These are phyloP conservation scores for Eucalyptus melliodora DNA, from an alignment of 345 rosid genomes.

Conservation along the genomic window DNA sequence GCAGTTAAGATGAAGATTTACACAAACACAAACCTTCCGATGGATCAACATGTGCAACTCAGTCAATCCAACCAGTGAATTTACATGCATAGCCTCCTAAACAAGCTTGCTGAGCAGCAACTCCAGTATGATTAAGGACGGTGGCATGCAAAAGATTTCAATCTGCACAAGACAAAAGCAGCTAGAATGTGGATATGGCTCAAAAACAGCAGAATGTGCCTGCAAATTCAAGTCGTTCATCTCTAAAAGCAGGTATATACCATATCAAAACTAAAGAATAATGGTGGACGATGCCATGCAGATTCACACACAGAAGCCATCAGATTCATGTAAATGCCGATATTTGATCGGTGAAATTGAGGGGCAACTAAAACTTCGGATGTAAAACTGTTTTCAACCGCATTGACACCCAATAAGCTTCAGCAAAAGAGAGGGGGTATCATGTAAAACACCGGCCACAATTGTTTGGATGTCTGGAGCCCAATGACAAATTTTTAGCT, in stretches of 20 bases:
- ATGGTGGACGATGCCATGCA: neutral
- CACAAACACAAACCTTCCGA: slow-evolving; percentile 31
- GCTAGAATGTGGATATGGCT: neutral
- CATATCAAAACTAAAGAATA: neutral
- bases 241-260: neutral
- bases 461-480: neutral
- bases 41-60: slow-evolving; percentile 35
- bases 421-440: neutral
- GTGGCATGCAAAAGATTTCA: slow-evolving; percentile 92
- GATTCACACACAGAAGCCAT: slow-evolving; percentile 81
- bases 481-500: neutral
- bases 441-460: neutral
- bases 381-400: too few species aligned
- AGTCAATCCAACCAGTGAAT: slow-evolving; percentile 73
- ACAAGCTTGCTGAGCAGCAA: slow-evolving; percentile 92
- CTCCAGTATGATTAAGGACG: slow-evolving; percentile 95
- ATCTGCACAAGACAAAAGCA: slow-evolving; percentile 27
- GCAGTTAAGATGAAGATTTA: neutral
- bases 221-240: neutral
- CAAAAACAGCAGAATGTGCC: neutral
- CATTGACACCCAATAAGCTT: slow-evolving; percentile 11
- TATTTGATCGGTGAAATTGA: slow-evolving; percentile 14
- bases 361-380: too few species aligned
- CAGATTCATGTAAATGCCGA: slow-evolving; percentile 78
- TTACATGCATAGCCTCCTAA: slow-evolving; percentile 72